phyloP scores from a whole-genome alignment of 306 rosid species.

The Malus asiatica region DNA sequence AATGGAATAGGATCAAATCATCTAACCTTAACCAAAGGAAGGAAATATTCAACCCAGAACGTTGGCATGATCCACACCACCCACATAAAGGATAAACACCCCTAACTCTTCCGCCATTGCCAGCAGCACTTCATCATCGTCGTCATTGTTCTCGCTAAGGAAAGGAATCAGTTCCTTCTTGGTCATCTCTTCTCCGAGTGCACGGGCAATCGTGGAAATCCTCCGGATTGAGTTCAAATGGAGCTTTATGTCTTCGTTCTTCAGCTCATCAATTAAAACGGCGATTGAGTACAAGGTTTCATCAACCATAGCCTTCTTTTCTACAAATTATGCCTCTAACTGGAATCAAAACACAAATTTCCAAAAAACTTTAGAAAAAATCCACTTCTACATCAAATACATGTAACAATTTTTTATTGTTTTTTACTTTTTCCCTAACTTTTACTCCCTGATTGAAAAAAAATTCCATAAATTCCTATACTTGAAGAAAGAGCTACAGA shows the following conservation, averaged over 20 bases:
- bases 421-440: neutral
- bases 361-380: neutral
- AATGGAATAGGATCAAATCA: neutral
- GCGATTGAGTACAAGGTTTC: slow-evolving; percentile 90
- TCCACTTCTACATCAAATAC: neutral
- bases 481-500: no score
- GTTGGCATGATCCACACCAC: slow-evolving; percentile 84
- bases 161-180: slow-evolving; percentile 86
- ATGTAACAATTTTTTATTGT: neutral
- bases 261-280: slow-evolving; percentile 79
- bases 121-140: slow-evolving; percentile 94
- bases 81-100: slow-evolving; percentile 81
- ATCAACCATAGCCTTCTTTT: slow-evolving; percentile 49
- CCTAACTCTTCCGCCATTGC: slow-evolving; percentile 98
- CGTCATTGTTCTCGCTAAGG: slow-evolving; percentile 77
- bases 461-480: neutral
- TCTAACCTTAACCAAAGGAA: slow-evolving; percentile 83
- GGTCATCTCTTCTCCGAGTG: slow-evolving; percentile 93
- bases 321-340: slow-evolving; percentile 18
- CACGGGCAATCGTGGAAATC: slow-evolving; percentile 93
- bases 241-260: slow-evolving; percentile 86
- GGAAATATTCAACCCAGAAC: slow-evolving; percentile 68
- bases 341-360: slow-evolving; percentile 1
- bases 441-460: neutral
- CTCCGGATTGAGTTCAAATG: slow-evolving; percentile 85